Conservation (phyloP, 305 asterid species). For the Fraxinus floribunda region DNA sequence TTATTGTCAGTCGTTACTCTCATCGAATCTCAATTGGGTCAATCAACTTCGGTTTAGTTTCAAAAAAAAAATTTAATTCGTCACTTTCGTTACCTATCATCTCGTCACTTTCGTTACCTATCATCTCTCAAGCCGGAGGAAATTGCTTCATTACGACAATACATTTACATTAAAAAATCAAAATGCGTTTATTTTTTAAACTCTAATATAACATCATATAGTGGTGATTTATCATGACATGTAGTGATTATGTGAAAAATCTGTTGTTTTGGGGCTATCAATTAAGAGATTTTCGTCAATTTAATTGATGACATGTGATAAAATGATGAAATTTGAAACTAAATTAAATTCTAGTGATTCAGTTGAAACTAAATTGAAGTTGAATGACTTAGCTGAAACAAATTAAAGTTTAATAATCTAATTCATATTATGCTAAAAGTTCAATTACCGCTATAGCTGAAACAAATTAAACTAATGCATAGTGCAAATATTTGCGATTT, state of each 20-base stretch:
- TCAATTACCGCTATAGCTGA: background rate
- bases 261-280: background rate
- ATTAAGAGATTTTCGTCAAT: background rate
- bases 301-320: background rate
- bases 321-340: background rate
- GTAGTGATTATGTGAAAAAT: background rate
- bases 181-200: background rate
- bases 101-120: too few relatives aligned
- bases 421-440: background rate
- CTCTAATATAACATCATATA: background rate
- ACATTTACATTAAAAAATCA: too few relatives aligned
- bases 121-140: background rate
- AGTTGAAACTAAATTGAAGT: background rate
- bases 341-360: background rate
- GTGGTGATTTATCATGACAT: background rate
- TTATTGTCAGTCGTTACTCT: background rate
- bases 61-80: background rate
- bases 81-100: background rate
- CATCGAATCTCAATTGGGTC: background rate
- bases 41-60: background rate
- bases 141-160: background rate
- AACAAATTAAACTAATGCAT: too few relatives aligned
- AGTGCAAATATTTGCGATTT: too few relatives aligned
- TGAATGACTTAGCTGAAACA: background rate
- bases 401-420: background rate